A percentile compares a stretch with the other conserved stretches of the same genome.
Conservation (phyloP, 2,329 filamentous ascomycete genomes). For the Fonsecaea nubica region DNA sequence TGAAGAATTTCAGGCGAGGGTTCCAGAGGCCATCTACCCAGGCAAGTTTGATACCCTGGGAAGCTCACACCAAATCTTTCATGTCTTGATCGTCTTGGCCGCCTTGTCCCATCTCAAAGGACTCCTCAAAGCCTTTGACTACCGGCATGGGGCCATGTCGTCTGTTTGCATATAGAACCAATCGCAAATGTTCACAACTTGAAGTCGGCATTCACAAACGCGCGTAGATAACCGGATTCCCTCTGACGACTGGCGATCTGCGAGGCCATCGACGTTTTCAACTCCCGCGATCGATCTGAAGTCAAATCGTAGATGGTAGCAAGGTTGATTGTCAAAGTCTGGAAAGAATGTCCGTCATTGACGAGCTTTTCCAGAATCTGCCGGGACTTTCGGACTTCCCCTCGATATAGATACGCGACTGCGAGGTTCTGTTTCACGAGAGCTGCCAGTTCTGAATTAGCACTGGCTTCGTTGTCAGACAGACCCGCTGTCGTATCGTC, state of each 20-base stretch:
- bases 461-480: constrained; percentile 6
- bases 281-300: constrained; percentile 72
- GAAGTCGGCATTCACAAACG: constrained; percentile 75
- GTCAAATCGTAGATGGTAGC: constrained; percentile 91
- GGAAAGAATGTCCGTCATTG: constrained; percentile 69
- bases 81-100: constrained; percentile 83
- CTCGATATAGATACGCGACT: constrained; percentile 82
- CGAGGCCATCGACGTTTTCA: constrained; percentile 76
- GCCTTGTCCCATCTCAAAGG: constrained; percentile 81
- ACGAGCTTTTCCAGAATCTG: constrained; percentile 71
- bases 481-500: constrained; percentile 58
- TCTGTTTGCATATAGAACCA: constrained; percentile 26
- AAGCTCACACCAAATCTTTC: constrained; percentile 95
- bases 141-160: constrained; percentile 66
- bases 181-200: constrained; percentile 64
- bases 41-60: constrained; percentile 89
- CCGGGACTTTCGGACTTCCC: constrained; percentile 74
- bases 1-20: constrained; percentile 62
- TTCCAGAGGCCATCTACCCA: constrained; percentile 81
- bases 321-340: constrained; percentile 85
- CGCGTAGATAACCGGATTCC: constrained; percentile 66
- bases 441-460: constrained; percentile 60
- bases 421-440: constrained; percentile 83
- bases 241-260: constrained; percentile 67
- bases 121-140: constrained; percentile 83